A percentile compares a stretch with the other conserved stretches of the same genome.
phyloP scores from a whole-genome alignment of 2,329 filamentous ascomycete species.

The Camptophora hylomeconis region DNA sequence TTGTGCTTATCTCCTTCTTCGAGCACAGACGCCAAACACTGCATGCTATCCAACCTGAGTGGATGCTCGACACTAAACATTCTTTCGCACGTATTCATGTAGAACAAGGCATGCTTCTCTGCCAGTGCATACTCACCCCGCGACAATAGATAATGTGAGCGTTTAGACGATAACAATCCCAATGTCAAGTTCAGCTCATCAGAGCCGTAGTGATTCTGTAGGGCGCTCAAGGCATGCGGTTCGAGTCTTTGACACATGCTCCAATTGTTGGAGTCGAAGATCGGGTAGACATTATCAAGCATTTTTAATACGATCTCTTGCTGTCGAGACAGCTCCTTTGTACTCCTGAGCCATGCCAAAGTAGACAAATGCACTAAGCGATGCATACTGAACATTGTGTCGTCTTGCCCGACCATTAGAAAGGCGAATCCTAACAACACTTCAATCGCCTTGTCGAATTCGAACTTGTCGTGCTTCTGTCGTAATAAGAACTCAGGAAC shows the following conservation, averaged over 20 bases:
- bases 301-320: constrained; percentile 1
- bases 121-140: background rate
- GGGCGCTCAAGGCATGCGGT: too few species aligned
- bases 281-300: constrained; percentile 9
- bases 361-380: constrained; percentile 21
- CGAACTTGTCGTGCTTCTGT: constrained; percentile 3
- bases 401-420: constrained; percentile 1
- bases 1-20: background rate
- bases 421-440: constrained; percentile 7
- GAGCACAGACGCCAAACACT: too few species aligned
- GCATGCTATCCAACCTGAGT: too few species aligned
- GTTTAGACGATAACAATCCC: background rate
- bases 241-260: constrained; percentile 10
- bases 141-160: background rate
- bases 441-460: constrained; percentile 15
- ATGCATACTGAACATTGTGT: constrained; percentile 18
- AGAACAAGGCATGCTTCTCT: background rate
- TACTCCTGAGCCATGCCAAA: constrained; percentile 17
- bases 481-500: constrained; percentile 19
- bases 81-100: background rate
- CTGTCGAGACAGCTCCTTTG: constrained; percentile 4
- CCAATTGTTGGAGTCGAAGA: constrained; percentile 6
- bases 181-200: too few species aligned
- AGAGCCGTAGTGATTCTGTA: too few species aligned
- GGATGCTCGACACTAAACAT: too few species aligned